phyloP scores from a whole-genome alignment of 176 grass and related monocot species.

The Musa troglodytarum region DNA sequence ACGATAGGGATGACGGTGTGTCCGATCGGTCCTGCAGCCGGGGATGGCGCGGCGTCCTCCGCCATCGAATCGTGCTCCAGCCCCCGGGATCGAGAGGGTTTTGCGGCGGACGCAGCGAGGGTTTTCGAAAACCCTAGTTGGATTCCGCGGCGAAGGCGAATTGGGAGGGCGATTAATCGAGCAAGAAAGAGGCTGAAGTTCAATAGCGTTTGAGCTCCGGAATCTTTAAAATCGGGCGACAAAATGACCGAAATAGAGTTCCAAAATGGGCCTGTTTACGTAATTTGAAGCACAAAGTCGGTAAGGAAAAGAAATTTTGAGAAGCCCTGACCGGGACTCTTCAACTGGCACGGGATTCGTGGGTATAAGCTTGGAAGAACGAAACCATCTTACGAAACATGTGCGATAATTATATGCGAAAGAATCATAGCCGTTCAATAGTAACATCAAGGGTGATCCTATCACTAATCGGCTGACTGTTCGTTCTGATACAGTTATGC shows the following conservation, averaged over 20 bases:
- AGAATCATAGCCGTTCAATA: not conserved
- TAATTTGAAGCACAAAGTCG: not conserved
- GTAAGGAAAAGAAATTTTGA: not conserved
- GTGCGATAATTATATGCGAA: not conserved
- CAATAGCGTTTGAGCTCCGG: not conserved
- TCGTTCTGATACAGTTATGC: too few relatives aligned
- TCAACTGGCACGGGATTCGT: not conserved
- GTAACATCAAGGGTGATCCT: too few relatives aligned
- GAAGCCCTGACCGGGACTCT: not conserved
- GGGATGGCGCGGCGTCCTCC: slow-evolving; percentile 21
- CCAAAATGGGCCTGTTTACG: not conserved
- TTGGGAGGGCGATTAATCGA: not conserved
- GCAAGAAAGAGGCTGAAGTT: not conserved
- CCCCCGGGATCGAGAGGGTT: not conserved
- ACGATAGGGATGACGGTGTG: slow-evolving; percentile 47
- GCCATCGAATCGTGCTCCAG: slow-evolving; percentile 6
- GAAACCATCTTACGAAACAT: too few relatives aligned
- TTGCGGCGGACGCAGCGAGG: not conserved
- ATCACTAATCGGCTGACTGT: too few relatives aligned
- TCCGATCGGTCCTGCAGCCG: slow-evolving; percentile 33
- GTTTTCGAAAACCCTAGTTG: slow-evolving; percentile 2
- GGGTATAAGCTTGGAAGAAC: not conserved
- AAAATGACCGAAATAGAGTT: not conserved
- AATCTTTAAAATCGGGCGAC: not conserved
- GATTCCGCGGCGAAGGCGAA: slow-evolving; percentile 1